These are phyloP conservation scores for Coffea canephora DNA, from an alignment of 257 asterid genomes.

Conservation along the genomic window DNA sequence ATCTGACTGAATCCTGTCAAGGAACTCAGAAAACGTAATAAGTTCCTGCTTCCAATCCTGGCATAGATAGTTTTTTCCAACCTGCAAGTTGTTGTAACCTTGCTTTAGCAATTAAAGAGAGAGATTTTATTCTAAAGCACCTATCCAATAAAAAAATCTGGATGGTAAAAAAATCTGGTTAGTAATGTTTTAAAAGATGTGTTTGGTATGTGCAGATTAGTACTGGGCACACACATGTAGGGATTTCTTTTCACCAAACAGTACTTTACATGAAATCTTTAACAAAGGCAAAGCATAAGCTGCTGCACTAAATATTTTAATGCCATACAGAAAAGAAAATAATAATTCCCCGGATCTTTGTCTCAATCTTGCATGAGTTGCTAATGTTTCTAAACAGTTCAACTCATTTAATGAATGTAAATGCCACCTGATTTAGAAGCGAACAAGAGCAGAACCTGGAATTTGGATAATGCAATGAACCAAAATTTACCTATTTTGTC, in stretches of 20 bases:
- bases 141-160: background rate
- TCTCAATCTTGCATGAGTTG: no score
- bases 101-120: background rate
- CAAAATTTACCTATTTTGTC: background rate
- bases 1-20: slow-evolving; percentile 64
- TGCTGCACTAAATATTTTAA: background rate
- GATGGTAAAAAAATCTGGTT: background rate
- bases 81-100: slow-evolving; percentile 32
- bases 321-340: background rate
- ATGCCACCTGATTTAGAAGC: background rate
- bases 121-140: background rate
- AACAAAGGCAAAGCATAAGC: background rate
- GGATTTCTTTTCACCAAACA: background rate
- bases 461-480: background rate
- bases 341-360: background rate
- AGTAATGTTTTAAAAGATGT: background rate
- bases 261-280: background rate
- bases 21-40: slow-evolving; percentile 85
- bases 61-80: slow-evolving; percentile 58
- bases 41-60: slow-evolving; percentile 77
- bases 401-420: background rate
- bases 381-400: background rate
- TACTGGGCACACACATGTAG: background rate
- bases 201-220: background rate
- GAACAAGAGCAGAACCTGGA: background rate